Evolutionary conservation across 1,284 basidiomycete species (phyloP).

Genomic region (Irpex sp.): DNA sequence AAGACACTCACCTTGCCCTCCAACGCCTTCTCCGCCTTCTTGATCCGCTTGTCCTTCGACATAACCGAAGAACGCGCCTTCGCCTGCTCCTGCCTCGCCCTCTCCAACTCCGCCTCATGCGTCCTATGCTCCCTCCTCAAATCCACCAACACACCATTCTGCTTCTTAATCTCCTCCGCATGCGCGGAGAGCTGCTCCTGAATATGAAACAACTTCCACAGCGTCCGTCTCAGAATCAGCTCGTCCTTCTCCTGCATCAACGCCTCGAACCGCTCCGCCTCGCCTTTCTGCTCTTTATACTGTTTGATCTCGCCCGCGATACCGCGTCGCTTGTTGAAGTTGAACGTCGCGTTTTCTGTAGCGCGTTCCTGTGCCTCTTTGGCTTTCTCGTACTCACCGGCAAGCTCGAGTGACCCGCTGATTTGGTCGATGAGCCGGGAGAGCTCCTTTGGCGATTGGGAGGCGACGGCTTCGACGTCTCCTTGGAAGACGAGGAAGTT

Average conservation of each 20-base stretch:
- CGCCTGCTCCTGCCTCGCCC: slow-evolving; percentile 77
- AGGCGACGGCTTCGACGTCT: slow-evolving; percentile 97
- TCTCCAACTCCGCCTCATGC: slow-evolving; percentile 72
- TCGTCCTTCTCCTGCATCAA: slow-evolving; percentile 82
- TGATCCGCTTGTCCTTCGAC: slow-evolving; percentile 30
- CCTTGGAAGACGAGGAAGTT: slow-evolving; percentile 99
- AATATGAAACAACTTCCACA: slow-evolving; percentile 92
- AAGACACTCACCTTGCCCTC: slow-evolving; percentile 55
- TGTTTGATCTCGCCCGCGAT: slow-evolving; percentile 96
- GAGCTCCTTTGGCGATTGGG: slow-evolving; percentile 90
- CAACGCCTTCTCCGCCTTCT: slow-evolving; percentile 31
- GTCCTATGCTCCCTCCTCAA: slow-evolving; percentile 66
- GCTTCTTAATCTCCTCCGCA: slow-evolving; percentile 64
- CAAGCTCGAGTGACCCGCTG: slow-evolving; percentile 88
- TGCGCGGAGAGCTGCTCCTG: slow-evolving; percentile 77
- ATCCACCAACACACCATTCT: slow-evolving; percentile 67
- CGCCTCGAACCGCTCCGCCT: slow-evolving; percentile 86
- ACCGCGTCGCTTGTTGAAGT: slow-evolving; percentile 89
- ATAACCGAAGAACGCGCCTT: slow-evolving; percentile 55
- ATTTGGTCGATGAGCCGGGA: slow-evolving; percentile 94
- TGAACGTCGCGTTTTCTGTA: slow-evolving; percentile 90
- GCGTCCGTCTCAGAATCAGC: slow-evolving; percentile 75
- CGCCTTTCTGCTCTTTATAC: slow-evolving; percentile 95
- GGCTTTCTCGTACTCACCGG: slow-evolving; percentile 86
- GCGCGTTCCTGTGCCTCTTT: slow-evolving; percentile 87